A percentile compares a stretch with the other conserved stretches of the same genome.
phyloP scores from a whole-genome alignment of 2,329 filamentous ascomycete species.

The Trichophyton schoenleinii region DNA sequence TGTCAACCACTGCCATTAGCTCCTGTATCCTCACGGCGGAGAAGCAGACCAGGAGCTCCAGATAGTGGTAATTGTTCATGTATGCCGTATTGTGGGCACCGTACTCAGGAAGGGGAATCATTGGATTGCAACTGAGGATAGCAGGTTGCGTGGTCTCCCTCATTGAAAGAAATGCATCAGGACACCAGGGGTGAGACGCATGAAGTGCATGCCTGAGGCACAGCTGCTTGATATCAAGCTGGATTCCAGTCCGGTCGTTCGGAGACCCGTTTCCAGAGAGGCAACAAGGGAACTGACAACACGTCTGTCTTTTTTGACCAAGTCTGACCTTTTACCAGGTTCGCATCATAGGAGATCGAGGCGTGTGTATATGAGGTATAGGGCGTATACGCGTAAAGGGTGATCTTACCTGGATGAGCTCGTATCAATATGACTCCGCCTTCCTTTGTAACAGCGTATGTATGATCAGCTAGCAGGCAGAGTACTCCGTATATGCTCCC shows the following conservation, averaged over 20 bases:
- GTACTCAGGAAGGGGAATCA: background rate
- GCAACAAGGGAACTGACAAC: background rate
- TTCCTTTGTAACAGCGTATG: background rate
- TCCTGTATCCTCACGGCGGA: constrained; percentile 30
- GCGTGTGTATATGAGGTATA: background rate
- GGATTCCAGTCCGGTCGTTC: background rate
- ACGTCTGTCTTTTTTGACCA: constrained; percentile 3
- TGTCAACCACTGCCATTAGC: constrained; percentile 35
- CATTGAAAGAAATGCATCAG: background rate
- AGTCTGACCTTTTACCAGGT: constrained; percentile 38
- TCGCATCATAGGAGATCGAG: constrained; percentile 31
- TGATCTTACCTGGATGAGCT: background rate
- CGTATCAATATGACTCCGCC: background rate
- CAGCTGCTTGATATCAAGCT: background rate
- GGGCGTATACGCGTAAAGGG: background rate
- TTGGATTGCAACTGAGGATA: background rate
- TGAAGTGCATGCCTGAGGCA: background rate
- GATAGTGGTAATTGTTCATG: constrained; percentile 19
- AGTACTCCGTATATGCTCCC: no score
- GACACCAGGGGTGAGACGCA: background rate
- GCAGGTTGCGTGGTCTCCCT: background rate
- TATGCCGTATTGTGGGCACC: background rate
- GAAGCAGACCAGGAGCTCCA: constrained; percentile 31
- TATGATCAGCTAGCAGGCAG: no score
- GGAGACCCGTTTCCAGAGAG: background rate